A percentile compares a stretch with the other conserved stretches of the same genome.
Evolutionary conservation across 352 stramenopile species (phyloP).

Genomic region (Phytopythium montanum): DNA sequence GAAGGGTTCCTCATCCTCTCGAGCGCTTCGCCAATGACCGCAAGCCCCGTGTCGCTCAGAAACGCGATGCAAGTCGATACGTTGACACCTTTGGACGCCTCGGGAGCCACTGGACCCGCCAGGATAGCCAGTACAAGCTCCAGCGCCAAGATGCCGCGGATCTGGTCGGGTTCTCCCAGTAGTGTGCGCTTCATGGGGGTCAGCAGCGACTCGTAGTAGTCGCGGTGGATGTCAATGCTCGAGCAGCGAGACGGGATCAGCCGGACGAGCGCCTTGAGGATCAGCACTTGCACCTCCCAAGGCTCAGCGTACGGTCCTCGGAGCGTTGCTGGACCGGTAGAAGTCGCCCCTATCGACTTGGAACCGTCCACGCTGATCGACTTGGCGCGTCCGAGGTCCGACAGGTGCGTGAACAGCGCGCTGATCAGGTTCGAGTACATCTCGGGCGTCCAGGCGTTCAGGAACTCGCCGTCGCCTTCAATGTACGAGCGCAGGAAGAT

Average conservation of each 20-base stretch:
- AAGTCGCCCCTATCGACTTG: neutral
- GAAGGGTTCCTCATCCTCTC: slow-evolving; percentile 67
- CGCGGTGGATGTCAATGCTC: slow-evolving; percentile 44
- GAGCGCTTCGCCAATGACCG: slow-evolving; percentile 47
- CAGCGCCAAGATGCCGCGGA: slow-evolving; percentile 67
- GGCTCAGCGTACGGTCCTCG: slow-evolving; percentile 30
- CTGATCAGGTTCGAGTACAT: slow-evolving; percentile 69
- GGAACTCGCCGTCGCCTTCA: slow-evolving; percentile 71
- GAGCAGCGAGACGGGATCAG: slow-evolving; percentile 56
- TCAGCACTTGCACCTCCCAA: slow-evolving; percentile 77
- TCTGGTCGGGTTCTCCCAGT: slow-evolving; percentile 69
- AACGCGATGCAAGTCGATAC: slow-evolving; percentile 48
- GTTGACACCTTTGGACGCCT: slow-evolving; percentile 34
- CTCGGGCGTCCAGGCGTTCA: slow-evolving; percentile 66
- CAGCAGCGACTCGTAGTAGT: slow-evolving; percentile 62
- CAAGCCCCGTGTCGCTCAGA: slow-evolving; percentile 48
- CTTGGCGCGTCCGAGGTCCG: slow-evolving; percentile 47
- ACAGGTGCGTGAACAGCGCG: slow-evolving; percentile 54
- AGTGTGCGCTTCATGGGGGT: slow-evolving; percentile 57
- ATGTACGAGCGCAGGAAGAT: slow-evolving; percentile 84
- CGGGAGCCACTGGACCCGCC: slow-evolving; percentile 31
- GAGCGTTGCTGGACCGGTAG: slow-evolving; percentile 1
- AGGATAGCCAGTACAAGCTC: slow-evolving; percentile 67
- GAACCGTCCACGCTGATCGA: slow-evolving; percentile 17
- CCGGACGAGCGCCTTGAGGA: slow-evolving; percentile 64